Percentiles rank a stretch among this genome's conserved stretches.
These are phyloP conservation scores for Debaryomyces nepalensis DNA, from an alignment of 1,139 yeast species.

Conservation along the genomic window DNA sequence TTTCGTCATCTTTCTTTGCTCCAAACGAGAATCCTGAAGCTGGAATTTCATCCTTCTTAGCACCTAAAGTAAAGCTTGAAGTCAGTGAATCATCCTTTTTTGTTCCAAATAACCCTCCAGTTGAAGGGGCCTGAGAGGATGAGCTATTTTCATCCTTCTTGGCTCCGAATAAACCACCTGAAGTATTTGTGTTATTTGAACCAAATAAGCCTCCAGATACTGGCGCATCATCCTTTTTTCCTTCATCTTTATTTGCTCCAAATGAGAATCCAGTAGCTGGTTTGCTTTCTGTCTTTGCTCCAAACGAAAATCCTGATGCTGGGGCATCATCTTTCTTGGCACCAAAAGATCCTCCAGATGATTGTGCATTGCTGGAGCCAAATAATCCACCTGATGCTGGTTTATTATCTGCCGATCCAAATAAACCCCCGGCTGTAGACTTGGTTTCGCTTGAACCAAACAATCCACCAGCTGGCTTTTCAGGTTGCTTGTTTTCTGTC, in stretches of 20 bases:
- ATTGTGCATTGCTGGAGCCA: slow-evolving; percentile 18
- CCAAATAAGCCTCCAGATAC: slow-evolving; percentile 18
- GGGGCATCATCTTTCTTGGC: slow-evolving; percentile 20
- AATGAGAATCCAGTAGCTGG: slow-evolving; percentile 25
- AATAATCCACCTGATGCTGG: slow-evolving; percentile 18
- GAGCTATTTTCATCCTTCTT: slow-evolving; percentile 19
- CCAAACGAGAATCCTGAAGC: slow-evolving; percentile 25
- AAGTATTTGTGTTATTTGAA: slow-evolving; percentile 5
- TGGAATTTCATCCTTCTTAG: slow-evolving; percentile 21
- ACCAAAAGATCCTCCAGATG: slow-evolving; percentile 23
- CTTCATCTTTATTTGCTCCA: slow-evolving; percentile 25
- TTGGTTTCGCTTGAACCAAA: slow-evolving; percentile 17
- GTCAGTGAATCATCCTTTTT: slow-evolving; percentile 27
- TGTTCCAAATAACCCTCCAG: slow-evolving; percentile 29
- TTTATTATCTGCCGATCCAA: slow-evolving; percentile 16
- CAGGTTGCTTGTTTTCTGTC: slow-evolving; percentile 21
- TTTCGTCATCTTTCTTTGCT: slow-evolving; percentile 23
- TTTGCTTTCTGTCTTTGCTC: slow-evolving; percentile 17
- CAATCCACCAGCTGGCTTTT: slow-evolving; percentile 19
- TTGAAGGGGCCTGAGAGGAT: slow-evolving; percentile 18
- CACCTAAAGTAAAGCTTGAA: slow-evolving; percentile 31
- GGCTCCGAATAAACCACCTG: slow-evolving; percentile 24
- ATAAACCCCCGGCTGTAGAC: slow-evolving; percentile 19
- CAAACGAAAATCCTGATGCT: slow-evolving; percentile 7
- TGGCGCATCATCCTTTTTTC: slow-evolving; percentile 19